These are phyloP conservation scores for Geosmithia flava DNA, from an alignment of 2,329 filamentous ascomycete genomes.

Conservation along the genomic window DNA sequence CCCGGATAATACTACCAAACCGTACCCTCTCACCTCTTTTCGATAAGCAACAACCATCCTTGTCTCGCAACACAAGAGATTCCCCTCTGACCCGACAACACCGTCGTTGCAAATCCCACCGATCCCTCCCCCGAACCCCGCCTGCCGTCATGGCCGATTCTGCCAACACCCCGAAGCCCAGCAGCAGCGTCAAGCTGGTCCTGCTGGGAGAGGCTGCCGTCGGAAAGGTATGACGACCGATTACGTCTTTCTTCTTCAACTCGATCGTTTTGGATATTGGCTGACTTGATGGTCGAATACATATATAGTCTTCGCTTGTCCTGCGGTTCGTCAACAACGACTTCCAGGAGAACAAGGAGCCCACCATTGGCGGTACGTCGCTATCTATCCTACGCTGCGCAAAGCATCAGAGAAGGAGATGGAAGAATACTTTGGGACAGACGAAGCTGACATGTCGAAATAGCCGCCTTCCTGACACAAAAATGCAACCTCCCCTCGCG, in stretches of 20 bases:
- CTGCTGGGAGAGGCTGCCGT: slow-evolving; percentile 95
- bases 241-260: background rate
- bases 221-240: slow-evolving; percentile 62
- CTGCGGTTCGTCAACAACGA: slow-evolving; percentile 99
- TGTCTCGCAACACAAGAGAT: background rate
- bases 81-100: background rate
- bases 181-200: slow-evolving; percentile 99
- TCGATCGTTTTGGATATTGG: background rate
- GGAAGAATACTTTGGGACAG: too few species aligned
- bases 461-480: slow-evolving; percentile 94
- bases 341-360: slow-evolving; percentile 99
- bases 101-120: background rate
- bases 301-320: slow-evolving; percentile 76
- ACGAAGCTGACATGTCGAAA: background rate
- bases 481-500: slow-evolving; percentile 93
- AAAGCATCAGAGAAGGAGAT: background rate
- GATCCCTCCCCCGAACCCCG: background rate
- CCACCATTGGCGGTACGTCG: slow-evolving; percentile 83
- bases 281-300: slow-evolving; percentile 8
- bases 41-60: background rate
- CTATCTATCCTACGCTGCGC: slow-evolving; percentile 1
- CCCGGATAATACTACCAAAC: background rate
- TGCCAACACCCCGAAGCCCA: slow-evolving; percentile 69
- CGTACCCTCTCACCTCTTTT: background rate
- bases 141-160: slow-evolving; percentile 26